Evolutionary conservation across 164 flowering plant species (phyloP), one percentile per base, ranked within the genome.

Genomic region (Umbellularia californica): DNA sequence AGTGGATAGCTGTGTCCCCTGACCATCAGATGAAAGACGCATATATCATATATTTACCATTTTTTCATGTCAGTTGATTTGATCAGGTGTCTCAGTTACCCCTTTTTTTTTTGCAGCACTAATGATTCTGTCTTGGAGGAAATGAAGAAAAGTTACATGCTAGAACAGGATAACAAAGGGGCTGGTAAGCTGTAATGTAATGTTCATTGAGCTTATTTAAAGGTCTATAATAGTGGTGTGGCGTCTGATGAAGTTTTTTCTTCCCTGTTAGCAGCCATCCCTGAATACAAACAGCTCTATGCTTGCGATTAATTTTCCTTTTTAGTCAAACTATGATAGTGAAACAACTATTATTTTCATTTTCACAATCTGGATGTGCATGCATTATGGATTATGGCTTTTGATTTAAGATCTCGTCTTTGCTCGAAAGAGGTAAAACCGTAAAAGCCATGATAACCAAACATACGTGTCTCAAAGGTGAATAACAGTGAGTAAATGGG

Each of bases 61-160:
- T 1, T 55, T 55, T 55, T 41, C 47, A 9, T 41, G 60, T 15
- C 6, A 14, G 20, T 55, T 55, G 60, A 20, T 3, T 13, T 55
- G 60, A 55, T 55, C 47, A 41, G 11, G 47, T 30, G 47, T 41
- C 47, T 6, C 47, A 41, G 47, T 41, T 41, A 41, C 47, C 47
- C 47, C 20, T 47, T 10, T 47, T 20, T 17, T 77, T 58, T 75
- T 82, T 68, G 85, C 87, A 92, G 97, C 80, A 92, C 93, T 20
- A 90, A 92, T 81, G 98, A 94, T 71, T 74, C 81, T 1, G 91
- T 92, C 24, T 73, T 94, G 86, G 98, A 94, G 75, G 88, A 90
- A 82, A 90, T 94, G 97, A 94, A 94, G 89, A 88, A 73, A 79
- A 87, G 84, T 19, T 94, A 94, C 85, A 79, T 80, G 82, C 85